Base-by-base conservation (phyloP, 225 moss, liverwort and hornwort genomes). In the Lunularia cruciata region DNA sequence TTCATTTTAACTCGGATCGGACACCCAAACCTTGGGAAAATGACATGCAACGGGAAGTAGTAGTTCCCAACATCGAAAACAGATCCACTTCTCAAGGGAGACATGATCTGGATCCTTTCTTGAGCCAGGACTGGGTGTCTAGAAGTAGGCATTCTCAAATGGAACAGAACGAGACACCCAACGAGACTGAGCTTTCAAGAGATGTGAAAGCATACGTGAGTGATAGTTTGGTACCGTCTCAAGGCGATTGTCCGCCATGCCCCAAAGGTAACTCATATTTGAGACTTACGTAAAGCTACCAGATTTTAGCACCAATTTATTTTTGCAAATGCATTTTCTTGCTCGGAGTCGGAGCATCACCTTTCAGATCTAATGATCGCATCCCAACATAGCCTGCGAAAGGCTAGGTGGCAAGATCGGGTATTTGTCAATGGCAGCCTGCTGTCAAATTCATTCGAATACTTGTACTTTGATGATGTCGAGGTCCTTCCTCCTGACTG, bases 41-140 rank as follows among this genome's bases (percentile, higher is more conserved):
- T 22, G 74, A 67, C 52, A 16, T 61, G 20, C 81, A 74, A 36
- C 77, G 37, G 60, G 69, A 34, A 47, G 47, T 71, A 15, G 52
- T 57, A 36, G 47, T 28, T 70, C 57, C 60, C 35, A 19, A 43
- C 11, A n/a, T 39, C 30, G 69, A 69, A 22, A 58, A 36, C 31
- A 42, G 47, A 40, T 43, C 77, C 14, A 22, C 33, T 22, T 51
- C 77, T 34, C 81, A 74, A 45, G 77, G 66, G 38, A 65, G 60
- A 27, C 73, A 70, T n/a, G 77, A 77, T 55, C 51, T 77, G 57
- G 81, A 82, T 62, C 40, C 74, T n/a, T 70, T 74, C 23, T 52
- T 77, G 67, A 49, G 22, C 51, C 77, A 71, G 48, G 65, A 66
- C 33, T 76, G 81, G 81, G 67, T 58, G 47, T 70, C 69, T 28